These are phyloP conservation scores for Aureobasidium zeae DNA, from an alignment of 2,329 filamentous ascomycete genomes.

Conservation along the genomic window DNA sequence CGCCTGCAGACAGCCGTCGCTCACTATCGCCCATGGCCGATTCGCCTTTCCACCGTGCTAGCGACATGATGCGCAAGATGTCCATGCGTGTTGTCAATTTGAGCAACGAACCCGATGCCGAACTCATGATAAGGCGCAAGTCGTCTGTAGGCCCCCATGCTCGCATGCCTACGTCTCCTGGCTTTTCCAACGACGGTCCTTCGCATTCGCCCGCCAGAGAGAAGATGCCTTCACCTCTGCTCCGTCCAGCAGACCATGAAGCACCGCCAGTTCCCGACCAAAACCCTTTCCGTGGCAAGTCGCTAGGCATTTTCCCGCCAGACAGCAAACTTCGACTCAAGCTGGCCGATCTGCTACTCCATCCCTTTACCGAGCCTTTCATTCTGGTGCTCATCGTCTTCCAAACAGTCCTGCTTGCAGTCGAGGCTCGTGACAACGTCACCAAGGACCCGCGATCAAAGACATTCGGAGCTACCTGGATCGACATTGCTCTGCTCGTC, in stretches of 20 bases:
- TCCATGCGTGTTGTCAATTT: slow-evolving; percentile 97
- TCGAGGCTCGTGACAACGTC: slow-evolving; percentile 65
- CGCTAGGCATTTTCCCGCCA: slow-evolving; percentile 73
- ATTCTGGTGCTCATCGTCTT: slow-evolving; percentile 81
- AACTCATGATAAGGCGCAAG: slow-evolving; percentile 58
- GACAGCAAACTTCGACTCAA: slow-evolving; percentile 63
- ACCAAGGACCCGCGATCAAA: slow-evolving; percentile 50
- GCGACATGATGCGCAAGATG: slow-evolving; percentile 56
- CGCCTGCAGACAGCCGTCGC: slow-evolving; percentile 33
- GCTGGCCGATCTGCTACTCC: slow-evolving; percentile 76
- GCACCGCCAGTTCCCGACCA: slow-evolving; percentile 23
- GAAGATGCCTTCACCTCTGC: slow-evolving; percentile 26
- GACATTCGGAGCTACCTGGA: slow-evolving; percentile 56
- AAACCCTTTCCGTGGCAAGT: slow-evolving; percentile 81
- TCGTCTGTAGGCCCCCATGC: slow-evolving; percentile 45
- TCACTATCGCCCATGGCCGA: slow-evolving; percentile 39
- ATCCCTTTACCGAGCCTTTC: slow-evolving; percentile 75
- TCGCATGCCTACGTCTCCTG: slow-evolving; percentile 45
- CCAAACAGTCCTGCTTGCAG: slow-evolving; percentile 77
- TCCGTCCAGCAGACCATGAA: slow-evolving; percentile 18
- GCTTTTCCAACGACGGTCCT: slow-evolving; percentile 19
- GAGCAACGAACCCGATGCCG: slow-evolving; percentile 83
- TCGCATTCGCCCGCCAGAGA: slow-evolving; percentile 24
- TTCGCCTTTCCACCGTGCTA: slow-evolving; percentile 41
- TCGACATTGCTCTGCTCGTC: slow-evolving; percentile 71